Conservation (phyloP, 768 basidiomycete species). For the Jaapia argillacea region DNA sequence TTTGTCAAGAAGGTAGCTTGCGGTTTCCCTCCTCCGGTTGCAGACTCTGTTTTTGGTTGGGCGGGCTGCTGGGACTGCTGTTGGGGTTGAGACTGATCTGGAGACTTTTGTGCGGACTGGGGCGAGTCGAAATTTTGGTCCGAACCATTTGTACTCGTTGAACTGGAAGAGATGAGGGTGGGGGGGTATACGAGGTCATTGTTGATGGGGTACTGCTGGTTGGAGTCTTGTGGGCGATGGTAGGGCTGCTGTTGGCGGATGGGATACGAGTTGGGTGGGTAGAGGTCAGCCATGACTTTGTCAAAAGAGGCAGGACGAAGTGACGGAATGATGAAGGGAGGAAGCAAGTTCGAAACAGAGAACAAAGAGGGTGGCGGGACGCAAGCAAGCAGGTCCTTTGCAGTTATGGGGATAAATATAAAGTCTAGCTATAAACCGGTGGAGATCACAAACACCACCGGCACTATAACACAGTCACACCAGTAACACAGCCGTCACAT, state of each 20-base stretch:
- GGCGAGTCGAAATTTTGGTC: conserved; percentile 12
- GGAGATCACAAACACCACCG: not conserved
- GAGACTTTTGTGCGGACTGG: conserved; percentile 13
- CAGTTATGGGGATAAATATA: not conserved
- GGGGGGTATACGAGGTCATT: conserved; percentile 17
- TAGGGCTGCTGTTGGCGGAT: conserved; percentile 31
- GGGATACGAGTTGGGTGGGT: conserved; percentile 29
- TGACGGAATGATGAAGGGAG: conserved; percentile 9
- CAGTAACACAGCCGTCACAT: too few relatives aligned
- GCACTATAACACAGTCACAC: too few relatives aligned
- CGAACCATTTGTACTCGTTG: conserved; percentile 11
- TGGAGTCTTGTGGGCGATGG: conserved; percentile 17
- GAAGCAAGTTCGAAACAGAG: not conserved
- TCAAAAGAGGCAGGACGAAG: conserved; percentile 8
- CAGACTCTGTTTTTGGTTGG: conserved; percentile 53
- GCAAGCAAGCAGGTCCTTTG: not conserved
- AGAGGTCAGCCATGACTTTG: conserved; percentile 34
- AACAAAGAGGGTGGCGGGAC: not conserved
- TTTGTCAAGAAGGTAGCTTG: conserved; percentile 96
- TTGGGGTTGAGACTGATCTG: conserved; percentile 24
- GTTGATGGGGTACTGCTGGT: conserved; percentile 12
- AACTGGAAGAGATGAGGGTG: conserved; percentile 14
- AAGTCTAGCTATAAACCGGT: not conserved
- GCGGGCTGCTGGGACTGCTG: conserved; percentile 28
- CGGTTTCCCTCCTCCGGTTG: conserved; percentile 45